phyloP scores from a whole-genome alignment of 768 basidiomycete genomes.

The Serendipita sp. region DNA sequence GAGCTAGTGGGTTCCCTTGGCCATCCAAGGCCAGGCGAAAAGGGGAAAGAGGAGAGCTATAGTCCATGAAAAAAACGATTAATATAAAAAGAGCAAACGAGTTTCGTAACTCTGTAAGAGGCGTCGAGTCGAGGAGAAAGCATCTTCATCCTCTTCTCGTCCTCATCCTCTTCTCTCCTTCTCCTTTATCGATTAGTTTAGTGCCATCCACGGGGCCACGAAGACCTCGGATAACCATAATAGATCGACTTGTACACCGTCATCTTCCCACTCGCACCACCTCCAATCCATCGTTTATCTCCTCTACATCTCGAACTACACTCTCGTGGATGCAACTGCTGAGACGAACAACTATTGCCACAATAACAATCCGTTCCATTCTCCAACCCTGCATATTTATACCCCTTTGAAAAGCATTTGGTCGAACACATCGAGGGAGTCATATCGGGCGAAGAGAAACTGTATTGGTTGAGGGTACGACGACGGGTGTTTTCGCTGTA shows the following conservation, averaged over 20 bases:
- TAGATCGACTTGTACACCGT: neutral
- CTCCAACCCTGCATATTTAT: constrained; percentile 4
- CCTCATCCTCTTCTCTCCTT: too few relatives aligned
- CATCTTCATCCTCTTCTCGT: too few relatives aligned
- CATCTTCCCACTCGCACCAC: neutral
- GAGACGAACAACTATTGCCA: constrained; percentile 1
- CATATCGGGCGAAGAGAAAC: neutral
- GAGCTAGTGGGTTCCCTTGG: too few relatives aligned
- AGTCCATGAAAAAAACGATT: too few relatives aligned
- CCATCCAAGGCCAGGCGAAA: too few relatives aligned
- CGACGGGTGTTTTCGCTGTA: neutral
- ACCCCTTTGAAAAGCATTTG: constrained; percentile 4
- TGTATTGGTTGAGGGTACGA: neutral
- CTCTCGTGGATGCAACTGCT: neutral
- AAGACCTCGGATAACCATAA: neutral
- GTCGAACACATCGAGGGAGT: neutral
- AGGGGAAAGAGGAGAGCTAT: too few relatives aligned
- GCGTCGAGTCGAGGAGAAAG: too few relatives aligned
- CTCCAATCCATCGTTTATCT: neutral
- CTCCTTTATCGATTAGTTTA: neutral
- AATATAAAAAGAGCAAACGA: too few relatives aligned
- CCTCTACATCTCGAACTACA: neutral
- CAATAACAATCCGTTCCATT: constrained; percentile 5
- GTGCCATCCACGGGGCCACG: neutral
- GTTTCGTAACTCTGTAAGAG: too few relatives aligned